Base-by-base conservation (phyloP, 768 basidiomycete species). In the Calocera viscosa region DNA sequence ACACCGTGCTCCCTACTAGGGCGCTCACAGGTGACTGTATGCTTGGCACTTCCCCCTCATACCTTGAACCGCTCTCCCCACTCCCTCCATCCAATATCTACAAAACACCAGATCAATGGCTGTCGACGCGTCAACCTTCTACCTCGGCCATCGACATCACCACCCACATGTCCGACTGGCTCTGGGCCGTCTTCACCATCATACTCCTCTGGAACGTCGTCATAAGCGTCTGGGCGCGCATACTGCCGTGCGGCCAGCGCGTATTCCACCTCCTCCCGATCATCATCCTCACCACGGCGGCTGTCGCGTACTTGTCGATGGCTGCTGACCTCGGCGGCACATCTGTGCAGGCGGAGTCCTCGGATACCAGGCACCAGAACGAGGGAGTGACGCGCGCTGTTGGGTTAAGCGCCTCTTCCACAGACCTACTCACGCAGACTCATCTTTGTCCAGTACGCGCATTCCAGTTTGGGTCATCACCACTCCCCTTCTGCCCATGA, bases 401-500 rank as follows among this genome's bases (percentile, higher is more conserved):
- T 75, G 79, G 80, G 80, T 11, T 60, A 19, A 60, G 53, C n/a
- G n/a, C n/a, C n/a, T n/a, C n/a, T n/a, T n/a, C n/a, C n/a, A n/a
- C n/a, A n/a, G n/a, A n/a, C n/a, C n/a, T n/a, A n/a, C n/a, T n/a
- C n/a, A n/a, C n/a, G 35, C 5, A 14, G 14, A 38, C 7, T 38
- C 35, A 38, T 5, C 14, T 5, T 38, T 5, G 14, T 38, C 14
- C 35, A 38, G 14, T 85, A 76, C 69, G 82, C 79, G n/a, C 77
- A 81, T 35, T 84, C 82, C 69, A 82, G n/a, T n/a, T n/a, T 83
- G 81, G 82, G 79, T 81, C 67, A 81, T 84, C 77, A 83, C 80
- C 63, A 82, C 82, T 5, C 84, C 85, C 0, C 70, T 82, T 11
- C 72, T 84, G 14, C 75, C 86, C 2, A 77, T 84, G 49, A 72